Evolutionary conservation across 2,329 filamentous ascomycete genomes (phyloP), one percentile per base, ranked within the genome.

Genomic region (Canariomyces notabilis): DNA sequence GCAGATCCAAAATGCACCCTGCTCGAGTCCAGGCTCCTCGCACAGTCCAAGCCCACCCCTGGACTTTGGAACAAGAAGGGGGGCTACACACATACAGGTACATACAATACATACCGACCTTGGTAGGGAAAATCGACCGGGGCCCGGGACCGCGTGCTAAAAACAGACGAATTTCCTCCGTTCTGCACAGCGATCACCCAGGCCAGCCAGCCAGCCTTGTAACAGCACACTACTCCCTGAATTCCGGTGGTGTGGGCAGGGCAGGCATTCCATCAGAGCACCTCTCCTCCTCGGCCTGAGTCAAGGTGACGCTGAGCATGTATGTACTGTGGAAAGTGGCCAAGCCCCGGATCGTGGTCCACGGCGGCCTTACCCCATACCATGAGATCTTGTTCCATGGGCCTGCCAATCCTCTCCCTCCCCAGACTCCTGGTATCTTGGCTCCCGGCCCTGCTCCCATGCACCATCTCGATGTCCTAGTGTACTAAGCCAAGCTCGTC

Each of bases 141-240:
- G 54, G 50, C 46, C 42, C 38, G 36, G 50, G 44, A 54, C 41
- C 20, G 45, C 32, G 50, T 54, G 49, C 54, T 54, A 58, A 58
- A 56, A 54, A 57, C 52, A 57, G 50, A 49, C 34, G 39, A 23
- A 46, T 39, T 46, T 46, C 44, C 41, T 46, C 41, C 44, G 37
- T 39, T 35, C 48, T 47, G 44, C 50, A 48, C 41, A n/a, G n/a
- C n/a, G n/a, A n/a, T n/a, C 49, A 43, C 46, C 21, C 42, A 50
- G 50, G 34, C 51, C 40, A 43, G 19, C 36, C 32, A 35, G 26
- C 48, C 42, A 55, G 52, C 54, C 52, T 49, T 55, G 50, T 48
- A 49, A 31, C n/a, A n/a, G n/a, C n/a, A n/a, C n/a, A n/a, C n/a
- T n/a, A n/a, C n/a, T 39, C 52, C 42, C 42, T 29, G 32, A 48